A percentile compares a stretch with the other conserved stretches of the same genome.
Evolutionary conservation across 1,284 basidiomycete species (phyloP).

Genomic region (Anthracocystis setariae): DNA sequence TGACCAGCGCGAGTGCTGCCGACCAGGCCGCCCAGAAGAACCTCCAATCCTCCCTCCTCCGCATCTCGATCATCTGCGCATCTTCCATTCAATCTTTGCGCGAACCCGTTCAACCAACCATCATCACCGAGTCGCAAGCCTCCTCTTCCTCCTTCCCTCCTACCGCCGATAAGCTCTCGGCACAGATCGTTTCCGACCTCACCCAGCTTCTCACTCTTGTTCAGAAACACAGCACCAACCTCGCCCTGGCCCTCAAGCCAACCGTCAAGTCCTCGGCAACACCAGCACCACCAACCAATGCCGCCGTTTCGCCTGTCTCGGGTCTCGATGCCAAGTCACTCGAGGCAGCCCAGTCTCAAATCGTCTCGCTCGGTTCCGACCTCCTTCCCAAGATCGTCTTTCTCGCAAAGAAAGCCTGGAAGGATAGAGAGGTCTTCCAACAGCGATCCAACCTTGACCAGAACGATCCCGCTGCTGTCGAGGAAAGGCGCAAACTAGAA

Average conservation of each 20-base stretch:
- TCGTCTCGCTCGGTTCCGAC: slow-evolving; percentile 52
- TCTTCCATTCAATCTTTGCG: slow-evolving; percentile 55
- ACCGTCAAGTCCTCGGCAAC: slow-evolving; percentile 16
- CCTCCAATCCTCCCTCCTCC: slow-evolving; percentile 57
- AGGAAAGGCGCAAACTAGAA: slow-evolving; percentile 41
- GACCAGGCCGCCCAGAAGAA: slow-evolving; percentile 31
- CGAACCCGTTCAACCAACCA: slow-evolving; percentile 42
- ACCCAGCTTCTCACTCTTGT: slow-evolving; percentile 41
- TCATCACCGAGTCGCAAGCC: slow-evolving; percentile 19
- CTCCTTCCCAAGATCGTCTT: slow-evolving; percentile 58
- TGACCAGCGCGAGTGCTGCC: slow-evolving; percentile 6
- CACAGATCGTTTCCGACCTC: slow-evolving; percentile 49
- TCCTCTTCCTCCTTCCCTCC: slow-evolving; percentile 20
- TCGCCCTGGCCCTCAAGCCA: slow-evolving; percentile 55
- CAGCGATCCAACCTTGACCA: slow-evolving; percentile 14
- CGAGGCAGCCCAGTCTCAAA: slow-evolving; percentile 47
- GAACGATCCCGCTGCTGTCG: slow-evolving; percentile 24
- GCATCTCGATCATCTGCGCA: slow-evolving; percentile 60
- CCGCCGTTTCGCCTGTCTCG: slow-evolving; percentile 38
- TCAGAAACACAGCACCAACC: slow-evolving; percentile 51
- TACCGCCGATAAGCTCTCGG: slow-evolving; percentile 32
- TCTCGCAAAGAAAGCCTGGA: slow-evolving; percentile 56
- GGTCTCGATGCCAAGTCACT: slow-evolving; percentile 53
- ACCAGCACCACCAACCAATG: slow-evolving; percentile 1
- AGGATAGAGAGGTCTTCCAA: slow-evolving; percentile 49